Evolutionary conservation across 371 early-diverging fungal genomes (phyloP), one percentile per base, ranked within the genome.

Genomic region (Gilbertella persicaria): DNA sequence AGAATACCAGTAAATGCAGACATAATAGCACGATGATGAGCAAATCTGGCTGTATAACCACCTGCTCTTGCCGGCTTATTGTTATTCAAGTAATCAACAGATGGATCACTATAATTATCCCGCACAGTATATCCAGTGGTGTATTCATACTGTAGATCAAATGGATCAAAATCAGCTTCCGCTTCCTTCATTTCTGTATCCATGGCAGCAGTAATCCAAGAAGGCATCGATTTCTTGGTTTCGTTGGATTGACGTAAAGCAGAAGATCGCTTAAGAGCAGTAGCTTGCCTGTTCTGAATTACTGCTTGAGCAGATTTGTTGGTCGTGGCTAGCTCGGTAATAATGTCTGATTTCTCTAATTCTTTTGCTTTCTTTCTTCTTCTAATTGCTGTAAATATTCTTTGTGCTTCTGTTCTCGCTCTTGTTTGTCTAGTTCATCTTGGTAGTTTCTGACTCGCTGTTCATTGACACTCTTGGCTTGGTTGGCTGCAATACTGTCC

Each of bases 401-500:
- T 45, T 87, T 85, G 24, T 79, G 68, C 47, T 78, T 78, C 37
- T 65, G 72, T 47, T 80, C 73, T 33, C 67, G 72, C 44, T 76
- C 66, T 50, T 75, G 62, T 24, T 73, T 67, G 24, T 79, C 81
- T 4, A 75, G 21, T 48, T 75, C 75, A 48, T 68, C 66, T 42
- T 75, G 73, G 30, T 67, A 73, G 9, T 26, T 58, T 53, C 64
- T 64, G 20, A 55, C 68, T 21, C 74, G 64, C 35, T 78, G 69
- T 52, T 84, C 82, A 48, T 78, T 78, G 13, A 82, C 84, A 64
- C 66, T 61, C 50, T 75, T 69, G 13, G 75, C 77, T 26, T 73
- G 75, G 66, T 90, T 92, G 42, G 75, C 80, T 29, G 80, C 82
- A 60, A 97, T 95, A 16, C 82, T 67, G 17, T 90, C 91, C 42